Base-by-base conservation (phyloP, 2,329 filamentous ascomycete species). In the Fusarium nematophilum region DNA sequence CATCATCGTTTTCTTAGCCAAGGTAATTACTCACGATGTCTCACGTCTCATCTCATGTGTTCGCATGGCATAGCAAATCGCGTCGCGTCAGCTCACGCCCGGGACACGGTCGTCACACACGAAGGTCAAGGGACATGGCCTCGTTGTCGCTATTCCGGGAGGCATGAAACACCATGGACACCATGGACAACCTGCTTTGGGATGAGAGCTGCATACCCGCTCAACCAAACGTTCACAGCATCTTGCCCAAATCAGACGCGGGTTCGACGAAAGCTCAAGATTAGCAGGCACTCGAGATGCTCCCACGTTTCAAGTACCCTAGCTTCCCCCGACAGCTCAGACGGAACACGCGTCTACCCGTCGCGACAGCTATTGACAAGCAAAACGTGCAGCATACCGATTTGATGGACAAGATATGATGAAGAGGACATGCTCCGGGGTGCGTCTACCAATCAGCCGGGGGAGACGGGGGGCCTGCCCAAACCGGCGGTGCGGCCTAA, bases 361-460 rank as follows among this genome's bases (percentile, higher is more conserved):
- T 63, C 47, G 53, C 65, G 54, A 56, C 55, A 46, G 55, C 57
- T 25, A 51, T 54, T 53, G 43, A 44, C 51, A 17, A 49, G 46
- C 49, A 59, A 67, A 69, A 70, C 67, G 67, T 68, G 67, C 67
- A 54, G 51, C 46, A 46, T 55, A 64, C 55, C 67, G 65, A 69
- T 69, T 70, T 69, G 67, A 65, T 53, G 50, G 53, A 59, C n/a
- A 21, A 59, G 56, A 69, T 52, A 65, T 65, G 57, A 66, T 58
- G 66, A 65, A 59, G 53, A 59, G 53, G 46, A 51, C 34, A 53
- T 36, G 56, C 58, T 54, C 66, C 44, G 53, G 66, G 59, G 64
- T 67, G 47, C 60, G 61, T 65, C 67, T 64, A 39, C 67, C 67
- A 69, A 69, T 70, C 67, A 69, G 59, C 55, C 55, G 17, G 13